Evolutionary conservation across 1,284 basidiomycete species (phyloP), one percentile per base, ranked within the genome.

Genomic region (Tilletia setariae): DNA sequence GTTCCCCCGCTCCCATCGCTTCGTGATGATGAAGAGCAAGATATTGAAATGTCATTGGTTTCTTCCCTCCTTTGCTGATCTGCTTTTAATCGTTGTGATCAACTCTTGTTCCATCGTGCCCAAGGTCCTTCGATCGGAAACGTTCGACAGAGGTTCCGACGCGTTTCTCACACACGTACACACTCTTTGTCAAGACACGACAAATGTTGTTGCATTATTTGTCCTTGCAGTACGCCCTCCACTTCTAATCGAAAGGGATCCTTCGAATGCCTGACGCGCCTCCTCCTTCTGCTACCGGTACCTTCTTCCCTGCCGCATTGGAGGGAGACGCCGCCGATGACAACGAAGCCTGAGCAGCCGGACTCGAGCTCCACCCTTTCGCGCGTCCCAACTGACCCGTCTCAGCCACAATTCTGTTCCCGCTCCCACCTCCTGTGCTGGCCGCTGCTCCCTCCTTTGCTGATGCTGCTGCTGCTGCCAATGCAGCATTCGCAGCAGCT

Each of bases 401-500:
- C 56, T 61, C 56, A 15, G 56, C 56, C 25, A 61, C 56, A 15
- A 61, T 21, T 4, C 30, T 16, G 9, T 40, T 4, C 35, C 35
- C 35, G 11, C 35, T 40, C 6, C 35, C 35, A 11, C 43, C 43
- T 9, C 9, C 9, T 9, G 35, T 11, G 11, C 35, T 40, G 11
- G 6, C 11, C 35, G 13, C 19, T 15, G 44, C 35, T 13, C 4
- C 42, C 35, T n/a, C 1, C 42, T 44, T 30, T n/a, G 25, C 16
- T 40, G 19, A n/a, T 13, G 21, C 46, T 68, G 61, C 53, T 77
- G 75, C 63, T 76, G 59, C 74, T 64, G 82, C 69, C 1, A 83
- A 82, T 13, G 84, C 84, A n/a, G 83, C 84, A 70, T 84, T 19
- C 1, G 64, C 64, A 21, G 44, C 64, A 21, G 56, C 56, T 28